Conservation (phyloP, 129 eudicot species). For the Chrysanthemum seticuspe region DNA sequence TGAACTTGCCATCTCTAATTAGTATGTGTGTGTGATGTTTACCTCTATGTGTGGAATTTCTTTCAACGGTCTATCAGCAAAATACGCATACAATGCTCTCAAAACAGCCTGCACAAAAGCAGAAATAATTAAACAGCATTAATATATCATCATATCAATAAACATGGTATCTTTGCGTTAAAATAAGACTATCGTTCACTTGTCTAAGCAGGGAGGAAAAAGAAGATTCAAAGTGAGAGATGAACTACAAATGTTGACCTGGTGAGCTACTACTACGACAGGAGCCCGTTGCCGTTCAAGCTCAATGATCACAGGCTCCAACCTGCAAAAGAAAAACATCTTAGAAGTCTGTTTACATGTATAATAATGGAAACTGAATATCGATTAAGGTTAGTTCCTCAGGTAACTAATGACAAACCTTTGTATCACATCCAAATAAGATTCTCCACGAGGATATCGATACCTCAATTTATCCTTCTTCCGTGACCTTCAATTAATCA, state of each 20-base stretch:
- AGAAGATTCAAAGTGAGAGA: not conserved
- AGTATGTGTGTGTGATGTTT: conserved; percentile 12
- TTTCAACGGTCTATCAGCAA: conserved; percentile 93
- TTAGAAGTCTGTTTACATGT: not conserved
- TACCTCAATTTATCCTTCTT: conserved; percentile 95
- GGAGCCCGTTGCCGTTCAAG: conserved; percentile 99
- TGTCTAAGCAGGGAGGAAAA: not conserved
- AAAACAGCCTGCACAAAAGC: conserved; percentile 68
- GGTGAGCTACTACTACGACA: conserved; percentile 92
- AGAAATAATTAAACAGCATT: not conserved
- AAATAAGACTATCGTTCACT: not conserved
- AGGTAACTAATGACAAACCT: conserved; percentile 50
- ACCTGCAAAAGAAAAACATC: conserved; percentile 42
- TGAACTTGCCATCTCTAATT: not conserved
- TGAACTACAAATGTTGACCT: conserved; percentile 44
- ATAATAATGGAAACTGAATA: not conserved
- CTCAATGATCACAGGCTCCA: conserved; percentile 97
- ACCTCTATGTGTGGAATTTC: conserved; percentile 99
- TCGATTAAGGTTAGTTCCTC: not conserved
- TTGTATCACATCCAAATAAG: conserved; percentile 96
- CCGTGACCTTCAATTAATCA: conserved; percentile 57
- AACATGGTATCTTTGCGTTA: not conserved
- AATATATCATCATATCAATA: not conserved
- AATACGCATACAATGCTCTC: conserved; percentile 98
- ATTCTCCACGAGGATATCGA: conserved; percentile 98